phyloP scores from a whole-genome alignment of 495 filamentous ascomycete species.

The Xylaria intraflava region DNA sequence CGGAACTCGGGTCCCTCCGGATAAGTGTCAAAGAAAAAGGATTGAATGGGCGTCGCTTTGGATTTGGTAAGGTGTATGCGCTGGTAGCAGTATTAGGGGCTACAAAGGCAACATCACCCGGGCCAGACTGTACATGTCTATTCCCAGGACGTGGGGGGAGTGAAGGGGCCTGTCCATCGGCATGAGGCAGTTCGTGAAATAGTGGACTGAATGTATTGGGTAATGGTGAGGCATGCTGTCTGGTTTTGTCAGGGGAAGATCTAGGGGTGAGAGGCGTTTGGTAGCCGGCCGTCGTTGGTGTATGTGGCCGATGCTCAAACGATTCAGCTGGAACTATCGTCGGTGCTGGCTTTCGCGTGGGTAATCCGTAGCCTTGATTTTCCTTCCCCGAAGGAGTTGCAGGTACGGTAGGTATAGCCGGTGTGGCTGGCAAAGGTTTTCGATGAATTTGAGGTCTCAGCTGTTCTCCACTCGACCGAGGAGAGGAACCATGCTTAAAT shows the following conservation, averaged over 20 bases:
- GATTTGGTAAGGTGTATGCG: constrained; percentile 14
- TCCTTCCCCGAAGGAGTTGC: constrained; percentile 18
- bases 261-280: constrained; percentile 20
- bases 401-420: constrained; percentile 7
- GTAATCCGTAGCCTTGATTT: constrained; percentile 12
- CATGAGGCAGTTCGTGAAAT: constrained; percentile 6
- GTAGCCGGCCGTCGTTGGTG: constrained; percentile 1
- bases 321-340: not conserved
- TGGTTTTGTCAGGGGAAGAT: constrained; percentile 3
- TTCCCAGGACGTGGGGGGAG: constrained; percentile 13
- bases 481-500: constrained; percentile 32
- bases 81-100: not conserved
- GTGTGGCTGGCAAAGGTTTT: constrained; percentile 35
- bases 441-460: constrained; percentile 35
- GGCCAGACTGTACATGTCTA: not conserved
- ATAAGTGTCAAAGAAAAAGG: constrained; percentile 74
- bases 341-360: constrained; percentile 9
- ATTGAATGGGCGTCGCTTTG: constrained; percentile 17
- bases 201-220: constrained; percentile 11
- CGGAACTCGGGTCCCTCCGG: constrained; percentile 72
- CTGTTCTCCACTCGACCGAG: constrained; percentile 43
- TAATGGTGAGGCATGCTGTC: constrained; percentile 10
- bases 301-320: not conserved
- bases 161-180: constrained; percentile 7
- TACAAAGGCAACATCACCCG: not conserved